Base-by-base conservation (phyloP, 352 stramenopile species). In the Phytophthora boehmeriae region DNA sequence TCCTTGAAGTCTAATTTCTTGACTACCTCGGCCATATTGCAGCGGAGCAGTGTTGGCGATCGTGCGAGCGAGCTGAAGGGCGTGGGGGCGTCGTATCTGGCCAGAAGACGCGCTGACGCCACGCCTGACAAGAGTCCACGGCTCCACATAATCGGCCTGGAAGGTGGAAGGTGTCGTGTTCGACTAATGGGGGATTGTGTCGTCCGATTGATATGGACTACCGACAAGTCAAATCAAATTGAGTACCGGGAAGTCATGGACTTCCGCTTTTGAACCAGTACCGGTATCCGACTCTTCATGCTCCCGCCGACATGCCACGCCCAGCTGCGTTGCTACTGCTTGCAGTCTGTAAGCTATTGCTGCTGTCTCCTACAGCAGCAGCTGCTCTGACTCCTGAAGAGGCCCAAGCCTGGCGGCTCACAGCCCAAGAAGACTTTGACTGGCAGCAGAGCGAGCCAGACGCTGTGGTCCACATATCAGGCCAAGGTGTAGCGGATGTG, bases 391-490 rank as follows among this genome's bases (percentile, higher is more conserved):
- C 64, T 5, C 43, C 73, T 0, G 73, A 83, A 0, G 73, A 77
- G 5, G 65, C 66, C 4, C 75, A 86, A 50, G 28, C 57, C 27
- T 89, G 80, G 77, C 73, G 73, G 4, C 27, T 63, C 8, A 22
- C 38, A 22, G n/a, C 10, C 16, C 84, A 77, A 48, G 42, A 72
- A 14, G 36, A 59, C 6, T 91, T 82, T 47, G 74, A 89, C 58
- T 91, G 82, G 82, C 55, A 79, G 38, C 78, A 85, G 43, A 14
- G n/a, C 1, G 71, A 82, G 22, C 0, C 64, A 8, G 54, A 63
- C 25, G 69, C 55, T 4, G 59, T 71, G 38, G 68, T 89, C n/a
- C 57, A 49, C 2, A 78, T 91, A 23, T 35, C 62, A 0, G 78
- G 75, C 9, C 54, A 54, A 19, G 80, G 82, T 17, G 66, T 64